Base-by-base conservation (phyloP, 106 monocot species). In the Platanthera zijinensis region DNA sequence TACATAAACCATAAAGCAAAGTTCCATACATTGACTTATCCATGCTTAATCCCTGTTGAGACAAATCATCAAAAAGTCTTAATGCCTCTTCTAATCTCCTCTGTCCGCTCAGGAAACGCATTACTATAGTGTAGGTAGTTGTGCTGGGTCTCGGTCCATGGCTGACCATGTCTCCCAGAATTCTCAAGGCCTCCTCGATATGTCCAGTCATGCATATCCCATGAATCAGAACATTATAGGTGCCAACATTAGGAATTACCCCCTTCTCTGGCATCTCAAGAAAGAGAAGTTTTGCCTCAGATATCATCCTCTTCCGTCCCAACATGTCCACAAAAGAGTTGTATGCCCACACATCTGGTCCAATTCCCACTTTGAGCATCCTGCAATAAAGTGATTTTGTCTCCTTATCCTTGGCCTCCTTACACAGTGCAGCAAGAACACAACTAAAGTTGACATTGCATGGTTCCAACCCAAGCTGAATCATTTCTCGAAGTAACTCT, bases 331-430 rank as follows among this genome's bases (percentile, higher is more conserved):
- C 5, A 30, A 76, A 79, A 72, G 69, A 57, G 22, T 80, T 80
- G 14, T 70, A 75, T 5, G 79, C 63, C 22, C 79, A 71, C 3
- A 84, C 15, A 79, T 84, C 78, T 13, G 50, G 71, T 7, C 12
- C 51, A 48, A 84, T 70, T 22, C 84, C 84, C 1, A 63, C 12
- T 32, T 83, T 83, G 6, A 8, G 64, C 83, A 83, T 83, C 66
- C 74, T 54, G 69, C 72, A 69, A 49, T 78, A 83, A 12, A 83
- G 10, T 17, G 57, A n/a, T 14, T 47, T 75, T 13, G 78, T 78
- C 28, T 57, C 51, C 18, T 19, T 4, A 10, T 79, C 48, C 71
- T 72, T 84, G 14, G 12, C 76, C 50, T 84, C 76, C 75, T 76
- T 76, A 51, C 79, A 84, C 18, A 80, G n/a, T 2, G 57, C 30